These are phyloP conservation scores for Plenodomus tracheiphilus DNA, from an alignment of 2,329 filamentous ascomycete species.

Conservation along the genomic window DNA sequence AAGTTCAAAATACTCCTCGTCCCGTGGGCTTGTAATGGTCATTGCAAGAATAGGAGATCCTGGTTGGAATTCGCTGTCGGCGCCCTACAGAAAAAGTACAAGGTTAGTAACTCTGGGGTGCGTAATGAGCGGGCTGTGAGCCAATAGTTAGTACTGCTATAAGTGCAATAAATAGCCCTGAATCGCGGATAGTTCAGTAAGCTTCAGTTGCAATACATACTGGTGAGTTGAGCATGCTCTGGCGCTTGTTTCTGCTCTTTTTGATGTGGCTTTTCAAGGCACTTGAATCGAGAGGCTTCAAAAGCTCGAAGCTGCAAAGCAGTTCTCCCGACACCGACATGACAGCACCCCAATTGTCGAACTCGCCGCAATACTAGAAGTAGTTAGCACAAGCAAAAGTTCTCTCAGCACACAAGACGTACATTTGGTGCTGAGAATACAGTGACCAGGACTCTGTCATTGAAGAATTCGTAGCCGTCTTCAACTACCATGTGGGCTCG, in stretches of 20 bases:
- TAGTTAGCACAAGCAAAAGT: slow-evolving; percentile 17
- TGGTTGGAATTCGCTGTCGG: slow-evolving; percentile 10
- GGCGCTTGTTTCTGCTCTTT: slow-evolving; percentile 91
- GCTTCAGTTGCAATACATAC: slow-evolving; percentile 61
- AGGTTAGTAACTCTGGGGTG: slow-evolving; percentile 55
- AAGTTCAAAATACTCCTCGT: slow-evolving; percentile 11
- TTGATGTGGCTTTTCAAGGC: slow-evolving; percentile 99
- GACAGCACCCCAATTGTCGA: slow-evolving; percentile 98
- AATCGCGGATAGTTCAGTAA: slow-evolving; percentile 12
- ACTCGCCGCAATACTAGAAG: slow-evolving; percentile 89
- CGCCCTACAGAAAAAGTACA: slow-evolving; percentile 25
- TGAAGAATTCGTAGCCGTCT: slow-evolving; percentile 99
- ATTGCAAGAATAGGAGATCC: slow-evolving; percentile 17
- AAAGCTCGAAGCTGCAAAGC: slow-evolving; percentile 93
- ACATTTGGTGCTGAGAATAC: slow-evolving; percentile 98
- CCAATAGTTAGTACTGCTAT: slow-evolving; percentile 35
- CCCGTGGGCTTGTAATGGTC: slow-evolving; percentile 4
- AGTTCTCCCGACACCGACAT: slow-evolving; percentile 96
- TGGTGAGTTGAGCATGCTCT: slow-evolving; percentile 94
- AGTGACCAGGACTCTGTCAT: slow-evolving; percentile 89
- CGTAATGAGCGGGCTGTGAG: slow-evolving; percentile 53
- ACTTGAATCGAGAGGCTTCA: slow-evolving; percentile 94
- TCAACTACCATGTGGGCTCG: slow-evolving; percentile 99
- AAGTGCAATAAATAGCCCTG: slow-evolving; percentile 32
- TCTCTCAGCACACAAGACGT: slow-evolving; percentile 46